Evolutionary conservation across 805 yeast species (phyloP).

Genomic region (Candida endomychidarum): DNA sequence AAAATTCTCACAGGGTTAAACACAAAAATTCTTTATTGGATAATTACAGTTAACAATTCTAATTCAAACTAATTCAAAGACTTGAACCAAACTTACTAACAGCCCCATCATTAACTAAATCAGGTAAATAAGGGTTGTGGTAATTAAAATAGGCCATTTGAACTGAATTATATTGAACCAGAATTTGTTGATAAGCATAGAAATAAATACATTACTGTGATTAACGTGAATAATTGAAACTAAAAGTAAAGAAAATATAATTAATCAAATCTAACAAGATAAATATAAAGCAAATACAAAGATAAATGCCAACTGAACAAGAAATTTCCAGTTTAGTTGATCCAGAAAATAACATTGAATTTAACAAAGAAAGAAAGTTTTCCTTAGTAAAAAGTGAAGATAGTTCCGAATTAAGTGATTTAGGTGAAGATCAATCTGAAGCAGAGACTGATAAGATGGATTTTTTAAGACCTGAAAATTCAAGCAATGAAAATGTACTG

Average conservation of each 20-base stretch:
- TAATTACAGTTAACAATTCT: neutral
- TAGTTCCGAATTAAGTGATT: slow-evolving; percentile 48
- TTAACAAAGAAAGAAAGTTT: slow-evolving; percentile 5
- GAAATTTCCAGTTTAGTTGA: slow-evolving; percentile 1
- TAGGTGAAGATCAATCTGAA: slow-evolving; percentile 69
- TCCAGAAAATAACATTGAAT: slow-evolving; percentile 2
- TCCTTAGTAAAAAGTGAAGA: slow-evolving; percentile 20
- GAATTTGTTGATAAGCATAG: neutral
- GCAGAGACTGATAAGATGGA: slow-evolving; percentile 92
- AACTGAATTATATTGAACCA: neutral
- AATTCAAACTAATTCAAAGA: too few relatives aligned
- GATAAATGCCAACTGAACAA: slow-evolving; percentile 7
- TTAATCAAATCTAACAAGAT: neutral
- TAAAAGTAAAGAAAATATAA: too few relatives aligned
- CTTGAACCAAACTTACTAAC: too few relatives aligned
- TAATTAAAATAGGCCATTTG: neutral
- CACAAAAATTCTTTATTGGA: slow-evolving; percentile 5
- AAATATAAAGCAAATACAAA: neutral
- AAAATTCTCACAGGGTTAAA: slow-evolving; percentile 7
- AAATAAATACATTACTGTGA: too few relatives aligned
- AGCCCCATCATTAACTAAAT: too few relatives aligned
- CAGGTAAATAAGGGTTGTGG: neutral
- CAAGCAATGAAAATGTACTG: slow-evolving; percentile 23
- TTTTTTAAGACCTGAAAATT: slow-evolving; percentile 36
- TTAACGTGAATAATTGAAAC: neutral